These are phyloP conservation scores for Beauveria rudraprayagi DNA, from an alignment of 2,329 filamentous ascomycete species.

Conservation along the genomic window DNA sequence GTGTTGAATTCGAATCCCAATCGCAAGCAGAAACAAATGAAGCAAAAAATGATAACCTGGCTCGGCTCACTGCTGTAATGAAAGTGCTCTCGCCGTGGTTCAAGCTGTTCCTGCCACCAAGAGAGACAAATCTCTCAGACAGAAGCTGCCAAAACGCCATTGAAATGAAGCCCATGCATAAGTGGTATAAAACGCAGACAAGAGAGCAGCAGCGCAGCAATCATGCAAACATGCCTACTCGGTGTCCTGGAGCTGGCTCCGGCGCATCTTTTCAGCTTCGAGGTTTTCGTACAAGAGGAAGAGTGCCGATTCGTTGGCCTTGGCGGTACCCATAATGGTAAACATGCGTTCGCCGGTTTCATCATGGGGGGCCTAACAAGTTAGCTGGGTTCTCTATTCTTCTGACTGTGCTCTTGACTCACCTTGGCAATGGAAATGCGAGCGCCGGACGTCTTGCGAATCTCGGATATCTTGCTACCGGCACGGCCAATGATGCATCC, in stretches of 20 bases:
- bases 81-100: conserved; percentile 27
- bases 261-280: conserved; percentile 97
- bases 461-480: conserved; percentile 97
- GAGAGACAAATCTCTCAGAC: conserved; percentile 32
- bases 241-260: conserved; percentile 62
- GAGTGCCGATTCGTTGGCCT: conserved; percentile 89
- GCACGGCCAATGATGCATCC: conserved; percentile 96
- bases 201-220: conserved; percentile 7
- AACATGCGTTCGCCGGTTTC: conserved; percentile 99
- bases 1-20: not conserved
- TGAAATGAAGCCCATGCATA: conserved; percentile 30
- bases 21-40: conserved; percentile 1
- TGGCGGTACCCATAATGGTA: conserved; percentile 93
- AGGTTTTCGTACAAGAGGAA: conserved; percentile 98
- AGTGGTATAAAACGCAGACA: conserved; percentile 20
- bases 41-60: conserved; percentile 8
- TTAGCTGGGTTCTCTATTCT: not conserved
- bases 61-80: conserved; percentile 8
- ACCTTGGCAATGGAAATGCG: conserved; percentile 93
- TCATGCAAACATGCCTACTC: conserved; percentile 34
- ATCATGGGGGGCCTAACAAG: conserved; percentile 65
- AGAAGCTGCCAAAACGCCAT: conserved; percentile 45
- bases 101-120: conserved; percentile 34
- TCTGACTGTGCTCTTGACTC: not conserved
- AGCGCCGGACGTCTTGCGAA: conserved; percentile 90